A percentile compares a stretch with the other conserved stretches of the same genome.
These are phyloP conservation scores for Lactarius vividus DNA, from an alignment of 768 basidiomycete species.

Conservation along the genomic window DNA sequence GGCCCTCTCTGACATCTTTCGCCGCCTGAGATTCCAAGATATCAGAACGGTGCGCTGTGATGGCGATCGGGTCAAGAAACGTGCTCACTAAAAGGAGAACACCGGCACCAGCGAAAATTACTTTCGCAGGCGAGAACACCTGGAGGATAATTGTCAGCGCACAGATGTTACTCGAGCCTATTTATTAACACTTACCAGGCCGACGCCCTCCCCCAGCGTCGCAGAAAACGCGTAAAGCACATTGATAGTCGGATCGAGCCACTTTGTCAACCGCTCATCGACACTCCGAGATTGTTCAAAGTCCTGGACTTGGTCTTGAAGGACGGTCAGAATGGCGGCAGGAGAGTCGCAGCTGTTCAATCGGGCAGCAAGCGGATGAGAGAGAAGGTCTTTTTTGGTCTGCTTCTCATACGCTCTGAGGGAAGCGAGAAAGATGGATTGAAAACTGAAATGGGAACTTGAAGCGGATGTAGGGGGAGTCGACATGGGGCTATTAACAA, in stretches of 20 bases:
- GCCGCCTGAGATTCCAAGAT: neutral
- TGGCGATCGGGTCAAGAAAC: neutral
- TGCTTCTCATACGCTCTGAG: neutral
- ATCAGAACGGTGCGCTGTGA: neutral
- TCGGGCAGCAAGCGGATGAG: neutral
- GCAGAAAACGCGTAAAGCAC: neutral
- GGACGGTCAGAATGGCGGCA: neutral
- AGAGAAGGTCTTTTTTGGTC: neutral
- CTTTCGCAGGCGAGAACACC: neutral
- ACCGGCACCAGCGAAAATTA: neutral
- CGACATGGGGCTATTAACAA: neutral
- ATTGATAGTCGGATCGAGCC: neutral
- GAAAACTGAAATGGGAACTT: neutral
- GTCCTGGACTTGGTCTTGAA: neutral
- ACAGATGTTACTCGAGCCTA: neutral
- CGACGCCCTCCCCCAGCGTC: neutral
- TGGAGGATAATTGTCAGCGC: neutral
- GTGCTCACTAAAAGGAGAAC: neutral
- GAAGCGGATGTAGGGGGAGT: neutral
- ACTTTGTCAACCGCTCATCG: neutral
- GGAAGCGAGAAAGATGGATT: neutral
- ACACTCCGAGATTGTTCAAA: neutral
- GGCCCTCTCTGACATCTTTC: neutral
- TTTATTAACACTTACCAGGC: neutral
- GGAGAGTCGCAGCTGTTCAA: neutral